Percentiles rank a stretch among this genome's conserved stretches.
These are phyloP conservation scores for Pelargonium fulgidum DNA, from an alignment of 441 rosid species.

Conservation along the genomic window DNA sequence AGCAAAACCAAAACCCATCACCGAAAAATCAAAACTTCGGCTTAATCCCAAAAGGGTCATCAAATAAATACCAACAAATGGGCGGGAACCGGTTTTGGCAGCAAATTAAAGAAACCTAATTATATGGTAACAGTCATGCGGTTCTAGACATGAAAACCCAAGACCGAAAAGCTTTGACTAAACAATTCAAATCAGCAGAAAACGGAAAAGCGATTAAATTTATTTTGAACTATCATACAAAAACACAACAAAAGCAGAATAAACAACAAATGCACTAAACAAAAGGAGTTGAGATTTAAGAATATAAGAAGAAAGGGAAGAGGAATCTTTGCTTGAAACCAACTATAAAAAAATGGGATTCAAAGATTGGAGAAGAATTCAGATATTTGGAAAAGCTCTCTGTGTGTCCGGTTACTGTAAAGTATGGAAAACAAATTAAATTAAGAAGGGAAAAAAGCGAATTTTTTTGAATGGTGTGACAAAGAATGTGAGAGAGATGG, in stretches of 20 bases:
- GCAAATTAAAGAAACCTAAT: neutral
- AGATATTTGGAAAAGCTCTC: constrained; percentile 23
- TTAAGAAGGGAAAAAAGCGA: constrained; percentile 3
- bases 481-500: neutral
- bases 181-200: constrained; percentile 4
- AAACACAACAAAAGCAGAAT: constrained; percentile 1
- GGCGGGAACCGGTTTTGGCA: neutral
- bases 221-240: neutral
- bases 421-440: neutral
- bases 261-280: constrained; percentile 3
- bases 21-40: constrained; percentile 6
- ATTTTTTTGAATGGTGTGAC: constrained; percentile 20
- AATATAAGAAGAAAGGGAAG: constrained; percentile 11
- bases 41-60: constrained; percentile 8
- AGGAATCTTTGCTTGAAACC: constrained; percentile 23
- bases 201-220: neutral
- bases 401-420: neutral
- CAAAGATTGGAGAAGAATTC: constrained; percentile 22
- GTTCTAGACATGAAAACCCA: neutral
- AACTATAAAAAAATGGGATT: neutral
- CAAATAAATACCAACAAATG: neutral
- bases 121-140: neutral
- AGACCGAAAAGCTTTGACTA: neutral
- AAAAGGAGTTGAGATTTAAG: neutral
- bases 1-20: constrained; percentile 7